These are phyloP conservation scores for Carex littledalei DNA, from an alignment of 176 grass and related monocot genomes.

Conservation along the genomic window DNA sequence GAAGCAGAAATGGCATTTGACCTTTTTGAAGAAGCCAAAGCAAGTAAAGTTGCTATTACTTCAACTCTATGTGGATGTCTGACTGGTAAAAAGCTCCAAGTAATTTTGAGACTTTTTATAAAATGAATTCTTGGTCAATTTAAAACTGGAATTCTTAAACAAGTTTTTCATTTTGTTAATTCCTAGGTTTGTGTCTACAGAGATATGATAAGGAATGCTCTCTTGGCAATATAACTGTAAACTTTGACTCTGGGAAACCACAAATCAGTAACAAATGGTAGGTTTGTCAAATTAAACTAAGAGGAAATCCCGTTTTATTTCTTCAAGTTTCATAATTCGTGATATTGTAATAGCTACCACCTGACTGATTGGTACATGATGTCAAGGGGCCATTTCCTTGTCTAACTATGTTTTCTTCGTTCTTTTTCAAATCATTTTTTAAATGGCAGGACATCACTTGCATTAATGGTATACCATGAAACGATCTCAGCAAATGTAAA, in stretches of 20 bases:
- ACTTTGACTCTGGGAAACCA: constrained; percentile 70
- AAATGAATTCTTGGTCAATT: neutral
- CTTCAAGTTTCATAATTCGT: neutral
- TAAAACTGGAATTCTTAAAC: constrained; percentile 22
- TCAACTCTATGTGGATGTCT: constrained; percentile 64
- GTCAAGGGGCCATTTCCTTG: neutral
- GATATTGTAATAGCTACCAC: neutral
- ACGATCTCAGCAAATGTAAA: constrained; percentile 49
- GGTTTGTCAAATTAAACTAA: neutral
- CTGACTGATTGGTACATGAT: neutral
- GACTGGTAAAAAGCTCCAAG: constrained; percentile 47
- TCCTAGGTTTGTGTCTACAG: constrained; percentile 76
- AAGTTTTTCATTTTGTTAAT: constrained; percentile 13
- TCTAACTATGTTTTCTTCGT: neutral
- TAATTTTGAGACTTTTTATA: constrained; percentile 8
- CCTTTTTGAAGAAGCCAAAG: constrained; percentile 70
- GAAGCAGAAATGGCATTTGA: constrained; percentile 79
- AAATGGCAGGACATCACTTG: constrained; percentile 66
- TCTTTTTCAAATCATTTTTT: constrained; percentile 17
- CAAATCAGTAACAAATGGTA: constrained; percentile 92
- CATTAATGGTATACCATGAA: constrained; percentile 58
- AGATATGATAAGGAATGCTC: constrained; percentile 63
- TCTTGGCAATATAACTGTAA: constrained; percentile 51
- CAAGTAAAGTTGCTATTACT: constrained; percentile 50
- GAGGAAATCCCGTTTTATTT: neutral